A percentile compares a stretch with the other conserved stretches of the same genome.
Conservation (phyloP, 2,329 filamentous ascomycete species). For the Ceratocystis variospora region DNA sequence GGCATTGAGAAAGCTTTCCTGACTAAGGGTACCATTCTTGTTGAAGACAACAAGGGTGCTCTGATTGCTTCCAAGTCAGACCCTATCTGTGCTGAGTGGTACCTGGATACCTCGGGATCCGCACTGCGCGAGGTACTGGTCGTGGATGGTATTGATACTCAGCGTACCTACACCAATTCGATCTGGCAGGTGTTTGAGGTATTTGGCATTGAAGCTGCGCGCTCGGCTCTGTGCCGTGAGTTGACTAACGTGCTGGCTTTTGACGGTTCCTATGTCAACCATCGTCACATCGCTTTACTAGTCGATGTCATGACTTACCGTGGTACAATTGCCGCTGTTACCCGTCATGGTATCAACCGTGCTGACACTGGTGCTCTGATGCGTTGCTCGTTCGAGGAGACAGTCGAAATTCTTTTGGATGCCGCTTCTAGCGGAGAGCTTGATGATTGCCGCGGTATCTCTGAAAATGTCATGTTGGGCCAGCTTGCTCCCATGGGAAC, state of each 20-base stretch:
- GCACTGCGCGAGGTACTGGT: slow-evolving; percentile 70
- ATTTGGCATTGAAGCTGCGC: slow-evolving; percentile 90
- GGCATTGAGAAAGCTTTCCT: slow-evolving; percentile 89
- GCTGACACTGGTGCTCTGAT: slow-evolving; percentile 96
- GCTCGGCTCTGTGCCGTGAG: slow-evolving; percentile 74
- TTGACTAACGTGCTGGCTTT: slow-evolving; percentile 89
- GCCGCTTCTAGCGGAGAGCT: slow-evolving; percentile 89
- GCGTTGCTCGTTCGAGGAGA: slow-evolving; percentile 99
- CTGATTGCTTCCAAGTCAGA: slow-evolving; percentile 63
- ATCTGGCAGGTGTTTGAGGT: slow-evolving; percentile 90
- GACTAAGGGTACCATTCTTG: slow-evolving; percentile 60
- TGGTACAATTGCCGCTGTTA: slow-evolving; percentile 88
- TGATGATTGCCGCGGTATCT: slow-evolving; percentile 95
- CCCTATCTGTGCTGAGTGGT: slow-evolving; percentile 75
- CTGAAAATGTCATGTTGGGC: slow-evolving; percentile 96
- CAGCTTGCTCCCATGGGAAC: slow-evolving; percentile 96
- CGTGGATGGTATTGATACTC: slow-evolving; percentile 76
- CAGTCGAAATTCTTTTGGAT: slow-evolving; percentile 93
- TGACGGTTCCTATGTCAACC: slow-evolving; percentile 98
- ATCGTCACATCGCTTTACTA: slow-evolving; percentile 86
- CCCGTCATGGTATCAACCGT: slow-evolving; percentile 95
- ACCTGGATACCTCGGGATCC: slow-evolving; percentile 87
- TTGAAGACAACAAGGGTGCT: slow-evolving; percentile 54
- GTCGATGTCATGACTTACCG: slow-evolving; percentile 97
- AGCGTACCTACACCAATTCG: slow-evolving; percentile 83